Percentiles rank a stretch among this genome's conserved stretches.
These are phyloP conservation scores for Oryza rufipogon DNA, from an alignment of 176 grass and related monocot genomes.

Conservation along the genomic window DNA sequence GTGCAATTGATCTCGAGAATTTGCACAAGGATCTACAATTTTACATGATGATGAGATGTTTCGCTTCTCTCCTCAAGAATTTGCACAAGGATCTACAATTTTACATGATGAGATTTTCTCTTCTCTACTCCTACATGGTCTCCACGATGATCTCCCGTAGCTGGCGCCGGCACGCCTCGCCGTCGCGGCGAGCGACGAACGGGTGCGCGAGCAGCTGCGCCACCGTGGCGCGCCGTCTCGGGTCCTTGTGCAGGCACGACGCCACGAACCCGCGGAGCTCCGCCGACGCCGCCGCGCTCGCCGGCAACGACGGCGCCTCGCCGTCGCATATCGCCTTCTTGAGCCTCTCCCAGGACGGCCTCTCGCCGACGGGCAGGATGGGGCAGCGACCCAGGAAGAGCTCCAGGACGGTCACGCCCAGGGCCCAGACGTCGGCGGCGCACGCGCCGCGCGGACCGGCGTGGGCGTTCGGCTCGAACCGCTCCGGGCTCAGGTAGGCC, in stretches of 20 bases:
- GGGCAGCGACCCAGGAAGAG: constrained; percentile 42
- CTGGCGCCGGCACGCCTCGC: constrained; percentile 19
- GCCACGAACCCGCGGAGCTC: constrained; percentile 42
- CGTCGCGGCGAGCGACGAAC: constrained; percentile 26
- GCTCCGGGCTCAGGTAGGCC: constrained; percentile 49
- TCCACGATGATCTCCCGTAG: constrained; percentile 37
- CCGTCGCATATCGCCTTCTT: constrained; percentile 53
- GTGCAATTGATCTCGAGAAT: too few species aligned
- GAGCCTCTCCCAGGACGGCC: constrained; percentile 8
- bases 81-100: neutral
- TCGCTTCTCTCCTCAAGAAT: neutral
- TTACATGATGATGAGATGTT: too few species aligned
- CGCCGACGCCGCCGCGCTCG: constrained; percentile 16
- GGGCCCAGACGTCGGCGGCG: constrained; percentile 57
- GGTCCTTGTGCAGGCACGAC: constrained; percentile 56
- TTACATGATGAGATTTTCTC: neutral
- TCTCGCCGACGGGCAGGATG: constrained; percentile 1
- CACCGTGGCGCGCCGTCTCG: constrained; percentile 42
- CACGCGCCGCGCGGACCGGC: constrained; percentile 38
- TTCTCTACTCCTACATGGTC: constrained; percentile 10
- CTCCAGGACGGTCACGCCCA: constrained; percentile 53
- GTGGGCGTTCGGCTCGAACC: constrained; percentile 42
- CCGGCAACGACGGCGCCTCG: constrained; percentile 13
- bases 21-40: too few species aligned
- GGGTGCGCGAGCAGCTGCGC: constrained; percentile 52